These are phyloP conservation scores for Tirmania nivea DNA, from an alignment of 495 filamentous ascomycete genomes.

Conservation along the genomic window DNA sequence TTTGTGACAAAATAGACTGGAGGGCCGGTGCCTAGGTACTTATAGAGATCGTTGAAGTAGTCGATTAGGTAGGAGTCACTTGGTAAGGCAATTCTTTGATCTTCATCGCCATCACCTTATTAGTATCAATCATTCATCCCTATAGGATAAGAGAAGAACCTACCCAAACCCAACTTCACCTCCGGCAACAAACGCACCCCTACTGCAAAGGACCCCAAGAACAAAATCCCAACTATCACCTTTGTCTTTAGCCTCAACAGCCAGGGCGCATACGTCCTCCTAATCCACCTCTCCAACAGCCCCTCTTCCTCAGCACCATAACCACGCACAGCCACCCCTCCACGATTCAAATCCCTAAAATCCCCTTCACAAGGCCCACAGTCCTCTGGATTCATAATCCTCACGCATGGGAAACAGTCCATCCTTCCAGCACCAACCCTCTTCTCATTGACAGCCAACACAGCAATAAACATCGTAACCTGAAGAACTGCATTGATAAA, in stretches of 20 bases:
- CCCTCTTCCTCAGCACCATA: conserved; percentile 59
- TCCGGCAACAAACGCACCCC: conserved; percentile 65
- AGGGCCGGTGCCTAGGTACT: conserved; percentile 75
- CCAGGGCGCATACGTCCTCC: conserved; percentile 64
- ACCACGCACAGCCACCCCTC: neutral
- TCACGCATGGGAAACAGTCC: conserved; percentile 85
- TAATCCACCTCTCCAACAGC: conserved; percentile 58
- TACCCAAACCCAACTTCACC: conserved; percentile 51
- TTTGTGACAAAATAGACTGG: conserved; percentile 91
- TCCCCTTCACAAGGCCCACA: conserved; percentile 6
- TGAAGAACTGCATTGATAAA: conserved; percentile 90
- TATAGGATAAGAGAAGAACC: neutral
- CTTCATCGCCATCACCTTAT: conserved; percentile 15
- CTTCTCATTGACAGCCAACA: conserved; percentile 73
- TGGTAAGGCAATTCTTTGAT: conserved; percentile 84
- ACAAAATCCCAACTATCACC: conserved; percentile 47
- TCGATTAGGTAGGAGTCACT: conserved; percentile 79
- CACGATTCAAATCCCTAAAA: neutral
- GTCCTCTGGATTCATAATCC: conserved; percentile 36
- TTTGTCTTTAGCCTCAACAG: conserved; percentile 63
- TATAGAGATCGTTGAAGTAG: conserved; percentile 88
- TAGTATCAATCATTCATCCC: no score
- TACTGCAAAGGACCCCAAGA: conserved; percentile 71
- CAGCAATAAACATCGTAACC: conserved; percentile 86
- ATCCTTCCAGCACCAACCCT: conserved; percentile 65